Evolutionary conservation across 148 eudicot genomes (phyloP).

Genomic region (Dysphania ambrosioides): DNA sequence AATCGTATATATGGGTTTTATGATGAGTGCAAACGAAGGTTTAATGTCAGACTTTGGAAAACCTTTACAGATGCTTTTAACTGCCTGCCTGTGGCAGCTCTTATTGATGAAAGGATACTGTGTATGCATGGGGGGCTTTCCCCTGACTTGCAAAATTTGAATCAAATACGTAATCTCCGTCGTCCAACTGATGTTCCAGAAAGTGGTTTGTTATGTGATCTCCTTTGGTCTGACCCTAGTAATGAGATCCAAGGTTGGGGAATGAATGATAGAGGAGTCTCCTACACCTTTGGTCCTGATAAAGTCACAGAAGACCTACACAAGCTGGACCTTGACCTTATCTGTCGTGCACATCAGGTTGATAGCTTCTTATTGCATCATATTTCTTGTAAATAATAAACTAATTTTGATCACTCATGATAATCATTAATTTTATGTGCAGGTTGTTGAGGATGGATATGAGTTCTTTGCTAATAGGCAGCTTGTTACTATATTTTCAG

Average conservation of each 20-base stretch:
- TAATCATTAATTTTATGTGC: conserved; percentile 4
- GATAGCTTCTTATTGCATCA: neutral
- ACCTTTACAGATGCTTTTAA: conserved; percentile 34
- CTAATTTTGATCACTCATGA: neutral
- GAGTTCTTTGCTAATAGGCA: conserved; percentile 34
- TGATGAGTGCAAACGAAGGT: conserved; percentile 35
- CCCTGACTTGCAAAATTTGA: conserved; percentile 29
- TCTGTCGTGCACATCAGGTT: conserved; percentile 41
- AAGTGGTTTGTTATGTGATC: conserved; percentile 34
- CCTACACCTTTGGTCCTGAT: conserved; percentile 33
- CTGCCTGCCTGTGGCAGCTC: conserved; percentile 34
- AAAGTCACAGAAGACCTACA: conserved; percentile 28
- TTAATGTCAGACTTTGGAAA: conserved; percentile 36
- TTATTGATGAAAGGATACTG: conserved; percentile 30
- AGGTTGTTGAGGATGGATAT: conserved; percentile 40
- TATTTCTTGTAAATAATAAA: neutral
- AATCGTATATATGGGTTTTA: conserved; percentile 38
- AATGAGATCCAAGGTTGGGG: conserved; percentile 34
- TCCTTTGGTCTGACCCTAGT: conserved; percentile 39
- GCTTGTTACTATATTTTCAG: conserved; percentile 37
- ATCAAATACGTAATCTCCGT: conserved; percentile 26
- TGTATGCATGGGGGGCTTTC: conserved; percentile 40
- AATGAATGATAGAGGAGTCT: conserved; percentile 37
- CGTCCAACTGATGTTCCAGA: conserved; percentile 40
- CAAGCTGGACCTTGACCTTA: conserved; percentile 32